Base-by-base conservation (phyloP, 768 basidiomycete genomes). In the Hemileccinum impolitum region DNA sequence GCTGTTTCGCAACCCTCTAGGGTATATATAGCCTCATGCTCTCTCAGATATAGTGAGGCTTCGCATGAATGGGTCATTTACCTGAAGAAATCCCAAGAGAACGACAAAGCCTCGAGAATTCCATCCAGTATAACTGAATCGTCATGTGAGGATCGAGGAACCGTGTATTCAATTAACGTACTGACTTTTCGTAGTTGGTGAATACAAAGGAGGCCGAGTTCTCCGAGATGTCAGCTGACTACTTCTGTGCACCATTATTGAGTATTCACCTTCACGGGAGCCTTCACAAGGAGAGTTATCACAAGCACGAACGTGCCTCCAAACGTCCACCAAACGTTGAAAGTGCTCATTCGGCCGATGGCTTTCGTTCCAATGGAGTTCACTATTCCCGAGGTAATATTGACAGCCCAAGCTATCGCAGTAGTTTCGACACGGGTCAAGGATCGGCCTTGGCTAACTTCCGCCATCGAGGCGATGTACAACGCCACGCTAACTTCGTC, bases 1-100 rank as follows among this genome's bases (percentile, higher is more conserved):
- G 80, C 79, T 5, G 80, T 82, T 58, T 81, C 80, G 58, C 79
- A 81, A 19, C 80, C 80, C 63, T 80, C 80, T 23, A 81, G 70
- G 2, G 80, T 80, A 54, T 81, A 81, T 11, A 81, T 80, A 6
- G 79, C 78, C 73, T 76, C 23, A 2, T 31, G 15, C 15, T 13
- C 36, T 39, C 34, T 53, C 38, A 50, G 47, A 13, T 37, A 19
- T 17, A 7, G 39, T 18, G 30, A n/a, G n/a, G 3, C 11, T 17
- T 15, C 6, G 23, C 13, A 23, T 38, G 35, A 4, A 21, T 3
- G 26, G 15, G 21, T 3, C 11, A 2, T 6, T 47, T 41, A 61
- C 62, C 62, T 63, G 62, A 18, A 63, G 72, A 58, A 82, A 81
- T 9, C 80, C 80, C 12, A 81, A 70, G 21, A 81, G 72, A 39